These are phyloP conservation scores for Aspergillus funiculosus DNA, from an alignment of 495 filamentous ascomycete genomes.

Conservation along the genomic window DNA sequence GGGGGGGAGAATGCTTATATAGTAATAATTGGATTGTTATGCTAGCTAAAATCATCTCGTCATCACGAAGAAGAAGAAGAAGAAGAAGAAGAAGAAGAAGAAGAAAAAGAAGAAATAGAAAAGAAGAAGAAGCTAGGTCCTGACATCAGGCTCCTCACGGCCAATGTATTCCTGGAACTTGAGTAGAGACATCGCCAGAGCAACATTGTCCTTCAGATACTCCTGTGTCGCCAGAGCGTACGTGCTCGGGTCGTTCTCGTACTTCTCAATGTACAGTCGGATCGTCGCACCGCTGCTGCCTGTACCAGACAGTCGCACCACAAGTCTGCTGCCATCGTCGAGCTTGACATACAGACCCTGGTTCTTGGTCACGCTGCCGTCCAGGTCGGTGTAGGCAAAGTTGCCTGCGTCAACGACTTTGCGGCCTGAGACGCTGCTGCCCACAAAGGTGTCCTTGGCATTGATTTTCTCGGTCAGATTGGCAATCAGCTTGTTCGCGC, in stretches of 20 bases:
- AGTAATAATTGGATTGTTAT: no score
- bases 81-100: background rate
- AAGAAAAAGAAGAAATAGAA: background rate
- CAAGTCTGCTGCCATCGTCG: conserved; percentile 87
- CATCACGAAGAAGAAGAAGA: background rate
- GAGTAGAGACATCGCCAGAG: conserved; percentile 73
- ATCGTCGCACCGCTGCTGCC: conserved; percentile 94
- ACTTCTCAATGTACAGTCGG: conserved; percentile 92
- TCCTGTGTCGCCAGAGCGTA: conserved; percentile 79
- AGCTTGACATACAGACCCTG: conserved; percentile 95
- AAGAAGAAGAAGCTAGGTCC: conserved; percentile 56
- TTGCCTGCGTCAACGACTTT: conserved; percentile 87
- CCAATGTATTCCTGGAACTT: conserved; percentile 87
- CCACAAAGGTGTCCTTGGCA: conserved; percentile 72
- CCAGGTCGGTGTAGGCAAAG: conserved; percentile 95
- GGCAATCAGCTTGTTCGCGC: conserved; percentile 80
- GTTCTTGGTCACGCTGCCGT: conserved; percentile 90
- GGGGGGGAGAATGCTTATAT: no score
- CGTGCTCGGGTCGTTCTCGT: conserved; percentile 67
- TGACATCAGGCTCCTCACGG: conserved; percentile 87
- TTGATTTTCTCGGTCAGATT: conserved; percentile 62
- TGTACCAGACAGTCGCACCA: conserved; percentile 89
- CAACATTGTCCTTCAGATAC: conserved; percentile 86
- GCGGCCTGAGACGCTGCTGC: conserved; percentile 70
- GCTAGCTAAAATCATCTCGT: conserved; percentile 2